Conservation (phyloP, 345 rosid genomes). For the Camelina neglecta region DNA sequence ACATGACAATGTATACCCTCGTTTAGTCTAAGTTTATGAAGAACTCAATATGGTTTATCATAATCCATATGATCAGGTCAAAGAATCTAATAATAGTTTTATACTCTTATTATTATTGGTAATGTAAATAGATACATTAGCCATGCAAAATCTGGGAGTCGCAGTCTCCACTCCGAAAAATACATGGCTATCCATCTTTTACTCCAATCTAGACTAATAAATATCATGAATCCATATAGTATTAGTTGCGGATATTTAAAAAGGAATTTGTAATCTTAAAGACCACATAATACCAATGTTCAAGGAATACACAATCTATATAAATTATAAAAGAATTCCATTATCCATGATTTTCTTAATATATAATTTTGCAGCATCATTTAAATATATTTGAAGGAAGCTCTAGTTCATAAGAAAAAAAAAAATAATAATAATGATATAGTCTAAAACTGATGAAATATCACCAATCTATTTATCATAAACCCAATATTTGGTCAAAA, state of each 20-base stretch:
- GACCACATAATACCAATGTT: not conserved
- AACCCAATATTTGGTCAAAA: not conserved
- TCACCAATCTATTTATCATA: not conserved
- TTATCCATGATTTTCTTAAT: not conserved
- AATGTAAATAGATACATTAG: not conserved
- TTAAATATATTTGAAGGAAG: not conserved
- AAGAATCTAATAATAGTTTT: conserved; percentile 6
- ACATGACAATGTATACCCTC: too few relatives aligned
- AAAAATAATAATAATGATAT: too few relatives aligned
- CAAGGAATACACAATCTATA: not conserved
- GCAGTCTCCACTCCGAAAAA: not conserved
- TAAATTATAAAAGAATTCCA: not conserved
- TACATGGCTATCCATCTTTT: not conserved
- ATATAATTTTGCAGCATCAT: too few relatives aligned
- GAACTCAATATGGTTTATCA: not conserved
- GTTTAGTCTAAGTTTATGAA: not conserved
- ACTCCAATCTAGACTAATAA: not conserved
- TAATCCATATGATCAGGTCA: not conserved
- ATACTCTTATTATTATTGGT: not conserved
- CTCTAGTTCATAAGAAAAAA: not conserved
- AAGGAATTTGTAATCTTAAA: too few relatives aligned
- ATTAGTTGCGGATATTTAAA: too few relatives aligned
- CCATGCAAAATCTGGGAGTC: not conserved
- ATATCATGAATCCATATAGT: too few relatives aligned
- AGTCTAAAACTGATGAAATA: not conserved